Evolutionary conservation across 306 rosid species (phyloP).

Genomic region (Vigna angularis): DNA sequence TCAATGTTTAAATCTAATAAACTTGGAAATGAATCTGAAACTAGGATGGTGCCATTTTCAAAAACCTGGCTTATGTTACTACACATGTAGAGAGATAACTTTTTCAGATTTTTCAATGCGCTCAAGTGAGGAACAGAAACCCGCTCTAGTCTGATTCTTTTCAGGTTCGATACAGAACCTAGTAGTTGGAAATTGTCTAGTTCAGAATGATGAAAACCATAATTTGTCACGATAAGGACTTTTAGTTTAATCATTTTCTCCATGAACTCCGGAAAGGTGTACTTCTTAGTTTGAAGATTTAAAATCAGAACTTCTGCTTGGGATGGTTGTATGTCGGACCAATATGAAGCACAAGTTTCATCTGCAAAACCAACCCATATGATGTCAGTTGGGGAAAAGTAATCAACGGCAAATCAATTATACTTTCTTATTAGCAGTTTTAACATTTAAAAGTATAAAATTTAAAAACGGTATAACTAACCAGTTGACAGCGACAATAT

Average conservation of each 20-base stretch:
- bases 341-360: slow-evolving; percentile 44
- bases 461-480: slow-evolving; percentile 40
- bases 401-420: background rate
- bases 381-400: background rate
- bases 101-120: slow-evolving; percentile 45
- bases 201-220: slow-evolving; percentile 44
- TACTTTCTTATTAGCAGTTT: background rate
- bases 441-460: background rate
- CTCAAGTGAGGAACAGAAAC: slow-evolving; percentile 53
- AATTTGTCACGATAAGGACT: slow-evolving; percentile 56
- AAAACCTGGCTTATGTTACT: slow-evolving; percentile 57
- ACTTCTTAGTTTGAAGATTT: slow-evolving; percentile 47
- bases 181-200: slow-evolving; percentile 46
- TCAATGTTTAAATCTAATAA: slow-evolving; percentile 59
- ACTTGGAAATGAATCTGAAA: slow-evolving; percentile 53
- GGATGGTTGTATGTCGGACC: slow-evolving; percentile 42
- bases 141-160: slow-evolving; percentile 60
- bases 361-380: slow-evolving; percentile 50
- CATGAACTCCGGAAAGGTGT: slow-evolving; percentile 41
- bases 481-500: slow-evolving; percentile 68
- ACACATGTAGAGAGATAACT: slow-evolving; percentile 68
- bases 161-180: slow-evolving; percentile 39
- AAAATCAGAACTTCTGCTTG: slow-evolving; percentile 58
- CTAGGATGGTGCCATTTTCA: slow-evolving; percentile 22
- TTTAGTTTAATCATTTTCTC: slow-evolving; percentile 54